Conservation (phyloP, 1,139 yeast species). For the Petasospora rhodanensis region DNA sequence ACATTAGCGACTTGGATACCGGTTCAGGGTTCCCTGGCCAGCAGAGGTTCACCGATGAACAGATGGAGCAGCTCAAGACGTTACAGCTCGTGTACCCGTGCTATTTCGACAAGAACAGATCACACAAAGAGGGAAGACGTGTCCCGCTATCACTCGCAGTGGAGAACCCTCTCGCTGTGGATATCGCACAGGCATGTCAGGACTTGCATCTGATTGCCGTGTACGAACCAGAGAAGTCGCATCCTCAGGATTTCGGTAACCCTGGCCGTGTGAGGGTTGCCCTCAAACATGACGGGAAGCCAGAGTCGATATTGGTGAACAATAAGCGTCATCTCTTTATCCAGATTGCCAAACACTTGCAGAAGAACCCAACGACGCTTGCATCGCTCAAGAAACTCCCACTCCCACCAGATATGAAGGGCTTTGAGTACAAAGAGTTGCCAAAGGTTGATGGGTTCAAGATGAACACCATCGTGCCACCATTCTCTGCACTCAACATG, state of each 20-base stretch:
- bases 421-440: slow-evolving; percentile 54
- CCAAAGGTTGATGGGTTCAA: slow-evolving; percentile 80
- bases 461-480: slow-evolving; percentile 83
- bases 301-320: slow-evolving; percentile 27
- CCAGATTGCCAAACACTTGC: slow-evolving; percentile 57
- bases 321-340: slow-evolving; percentile 67
- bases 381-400: slow-evolving; percentile 59
- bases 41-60: slow-evolving; percentile 28
- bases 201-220: slow-evolving; percentile 35
- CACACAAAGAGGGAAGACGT: slow-evolving; percentile 80
- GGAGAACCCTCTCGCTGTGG: slow-evolving; percentile 80
- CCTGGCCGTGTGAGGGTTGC: slow-evolving; percentile 88
- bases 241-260: slow-evolving; percentile 96
- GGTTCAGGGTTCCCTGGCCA: slow-evolving; percentile 24
- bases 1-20: too few species aligned
- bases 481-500: slow-evolving; percentile 72
- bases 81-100: slow-evolving; percentile 85
- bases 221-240: slow-evolving; percentile 77
- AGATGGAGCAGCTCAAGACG: slow-evolving; percentile 49
- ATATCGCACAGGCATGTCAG: slow-evolving; percentile 62
- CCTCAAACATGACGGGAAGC: slow-evolving; percentile 46
- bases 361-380: slow-evolving; percentile 66
- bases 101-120: slow-evolving; percentile 77
- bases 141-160: slow-evolving; percentile 67
- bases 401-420: slow-evolving; percentile 40